Conservation (phyloP, 352 stramenopile genomes). For the Plasmopara muralis region DNA sequence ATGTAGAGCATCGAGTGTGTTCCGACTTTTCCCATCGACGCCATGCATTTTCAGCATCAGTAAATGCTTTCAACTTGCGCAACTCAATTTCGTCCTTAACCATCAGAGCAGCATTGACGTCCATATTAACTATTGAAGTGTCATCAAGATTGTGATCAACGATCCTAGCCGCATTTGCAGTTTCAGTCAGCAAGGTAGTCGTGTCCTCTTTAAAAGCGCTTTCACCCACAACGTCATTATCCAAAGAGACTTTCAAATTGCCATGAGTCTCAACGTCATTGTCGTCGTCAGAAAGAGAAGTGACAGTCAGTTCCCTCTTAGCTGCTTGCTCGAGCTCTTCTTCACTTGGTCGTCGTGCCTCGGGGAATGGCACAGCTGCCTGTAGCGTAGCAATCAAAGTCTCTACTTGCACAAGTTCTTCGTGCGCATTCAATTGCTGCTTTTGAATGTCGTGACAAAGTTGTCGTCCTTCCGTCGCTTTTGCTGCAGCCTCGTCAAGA, state of each 20-base stretch:
- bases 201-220: background rate
- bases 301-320: conserved; percentile 27
- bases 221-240: background rate
- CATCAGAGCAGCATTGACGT: conserved; percentile 18
- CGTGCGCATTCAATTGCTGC: conserved; percentile 22
- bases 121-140: background rate
- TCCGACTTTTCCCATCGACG: conserved; percentile 43
- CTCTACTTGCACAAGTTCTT: conserved; percentile 28
- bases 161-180: background rate
- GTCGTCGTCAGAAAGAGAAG: conserved; percentile 13
- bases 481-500: conserved; percentile 39
- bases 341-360: conserved; percentile 25
- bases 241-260: background rate
- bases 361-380: conserved; percentile 10
- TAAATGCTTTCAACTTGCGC: conserved; percentile 32
- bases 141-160: background rate
- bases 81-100: conserved; percentile 44
- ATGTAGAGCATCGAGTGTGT: conserved; percentile 30
- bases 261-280: conserved; percentile 2
- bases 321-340: conserved; percentile 35
- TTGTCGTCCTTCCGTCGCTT: conserved; percentile 26
- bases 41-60: conserved; percentile 40
- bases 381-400: conserved; percentile 13
- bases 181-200: background rate
- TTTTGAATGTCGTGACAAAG: conserved; percentile 30